These are phyloP conservation scores for Paecilomyces niveus DNA, from an alignment of 2,329 filamentous ascomycete species.

Conservation along the genomic window DNA sequence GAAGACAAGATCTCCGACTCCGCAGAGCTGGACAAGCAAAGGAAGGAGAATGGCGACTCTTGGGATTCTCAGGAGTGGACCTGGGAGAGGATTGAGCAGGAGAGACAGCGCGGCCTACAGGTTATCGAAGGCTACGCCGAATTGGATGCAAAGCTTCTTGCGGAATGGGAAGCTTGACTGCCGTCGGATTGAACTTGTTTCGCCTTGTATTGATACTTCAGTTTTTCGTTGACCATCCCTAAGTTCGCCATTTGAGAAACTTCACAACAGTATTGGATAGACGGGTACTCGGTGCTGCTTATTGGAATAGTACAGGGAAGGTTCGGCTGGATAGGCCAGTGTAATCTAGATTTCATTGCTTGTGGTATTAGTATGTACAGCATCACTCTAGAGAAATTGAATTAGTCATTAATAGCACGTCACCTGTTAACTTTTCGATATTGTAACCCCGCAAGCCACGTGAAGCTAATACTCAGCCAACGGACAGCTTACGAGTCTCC, in stretches of 20 bases:
- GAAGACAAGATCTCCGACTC: slow-evolving; percentile 21
- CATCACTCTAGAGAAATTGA: neutral
- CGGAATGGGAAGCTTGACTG: slow-evolving; percentile 32
- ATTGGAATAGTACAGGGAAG: neutral
- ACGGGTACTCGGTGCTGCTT: neutral
- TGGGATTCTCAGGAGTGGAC: slow-evolving; percentile 44
- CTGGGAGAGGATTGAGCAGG: slow-evolving; percentile 54
- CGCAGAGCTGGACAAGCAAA: slow-evolving; percentile 22
- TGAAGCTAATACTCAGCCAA: neutral
- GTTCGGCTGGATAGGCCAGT: neutral
- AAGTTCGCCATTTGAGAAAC: neutral
- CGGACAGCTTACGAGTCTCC: neutral
- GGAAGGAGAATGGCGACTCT: slow-evolving; percentile 22
- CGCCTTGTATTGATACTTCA: neutral
- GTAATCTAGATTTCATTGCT: neutral
- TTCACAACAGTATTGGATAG: neutral
- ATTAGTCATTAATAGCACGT: neutral
- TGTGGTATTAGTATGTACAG: neutral
- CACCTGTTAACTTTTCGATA: neutral
- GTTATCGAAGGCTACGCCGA: slow-evolving; percentile 49
- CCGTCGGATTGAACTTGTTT: neutral
- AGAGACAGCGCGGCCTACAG: slow-evolving; percentile 48
- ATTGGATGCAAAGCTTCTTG: slow-evolving; percentile 46
- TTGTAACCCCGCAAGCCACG: neutral
- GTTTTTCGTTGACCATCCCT: neutral